These are phyloP conservation scores for Hypoxylon perforatum DNA, from an alignment of 495 filamentous ascomycete species.

Conservation along the genomic window DNA sequence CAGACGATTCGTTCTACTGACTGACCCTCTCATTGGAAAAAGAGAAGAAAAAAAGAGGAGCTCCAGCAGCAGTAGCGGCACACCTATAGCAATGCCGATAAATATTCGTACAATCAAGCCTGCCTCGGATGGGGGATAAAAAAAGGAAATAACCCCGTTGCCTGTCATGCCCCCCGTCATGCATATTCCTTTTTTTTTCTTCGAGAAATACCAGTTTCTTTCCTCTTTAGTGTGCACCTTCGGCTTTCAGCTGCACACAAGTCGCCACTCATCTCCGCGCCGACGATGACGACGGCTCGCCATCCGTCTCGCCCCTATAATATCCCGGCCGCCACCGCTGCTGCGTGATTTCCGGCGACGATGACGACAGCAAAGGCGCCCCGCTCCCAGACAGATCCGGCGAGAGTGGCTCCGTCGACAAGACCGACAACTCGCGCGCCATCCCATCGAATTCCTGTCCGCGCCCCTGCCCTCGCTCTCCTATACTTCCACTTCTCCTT, in stretches of 20 bases:
- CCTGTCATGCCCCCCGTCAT: no score
- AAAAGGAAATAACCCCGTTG: no score
- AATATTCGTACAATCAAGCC: no score
- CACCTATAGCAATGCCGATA: no score
- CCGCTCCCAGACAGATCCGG: background rate
- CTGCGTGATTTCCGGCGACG: background rate
- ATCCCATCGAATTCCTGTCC: background rate
- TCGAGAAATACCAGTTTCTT: slow-evolving; percentile 1
- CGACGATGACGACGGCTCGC: slow-evolving; percentile 18
- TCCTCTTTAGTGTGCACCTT: background rate
- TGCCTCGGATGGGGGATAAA: no score
- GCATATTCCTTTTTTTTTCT: no score
- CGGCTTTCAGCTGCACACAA: background rate
- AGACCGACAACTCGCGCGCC: background rate
- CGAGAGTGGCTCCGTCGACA: background rate
- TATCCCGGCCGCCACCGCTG: slow-evolving; percentile 12
- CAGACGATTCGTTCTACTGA: no score
- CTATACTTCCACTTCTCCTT: background rate
- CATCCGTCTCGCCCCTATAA: slow-evolving; percentile 4
- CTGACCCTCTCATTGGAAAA: no score
- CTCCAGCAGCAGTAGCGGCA: no score
- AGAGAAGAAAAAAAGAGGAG: no score
- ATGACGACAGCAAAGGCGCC: background rate
- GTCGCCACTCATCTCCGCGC: background rate
- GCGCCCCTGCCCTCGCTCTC: background rate